Base-by-base conservation (phyloP, 1,139 yeast genomes). In the Debaryomyces fabryi region DNA sequence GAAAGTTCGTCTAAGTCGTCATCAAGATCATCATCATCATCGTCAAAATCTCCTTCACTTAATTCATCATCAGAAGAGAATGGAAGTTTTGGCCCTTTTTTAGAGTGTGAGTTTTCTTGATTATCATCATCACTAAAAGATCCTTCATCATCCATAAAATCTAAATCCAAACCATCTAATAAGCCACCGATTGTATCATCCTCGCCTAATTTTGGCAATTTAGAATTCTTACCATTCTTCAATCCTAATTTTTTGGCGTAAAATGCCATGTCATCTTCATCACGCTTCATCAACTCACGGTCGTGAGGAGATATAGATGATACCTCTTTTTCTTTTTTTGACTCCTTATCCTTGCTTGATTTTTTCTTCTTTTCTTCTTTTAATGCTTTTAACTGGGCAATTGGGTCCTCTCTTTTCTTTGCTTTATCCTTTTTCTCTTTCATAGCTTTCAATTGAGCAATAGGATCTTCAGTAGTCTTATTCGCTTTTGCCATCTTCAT, bases 231-330 rank as follows among this genome's bases (percentile, higher is more conserved):
- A 3, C 80, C 81, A 16, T 77, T 71, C 58, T 86, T 88, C 56
- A 87, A 64, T 1, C 96, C 96, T 16, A 92, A 74, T 57, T 87
- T 85, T 53, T 86, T 87, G 4, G 97, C 93, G 62, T 90, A 92
- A 61, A 85, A 90, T 23, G 79, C 83, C 68, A 90, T 83, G 42
- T 92, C 96, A 45, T 82, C 83, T 49, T 89, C 95, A 58, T 89
- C 96, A 53, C 79, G 76, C 44, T 72, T 72, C 58, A 79, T 65
- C 32, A 77, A 68, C 13, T 77, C 78, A 20, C 70, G 67, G 23
- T 80, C 81, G 10, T 69, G 71, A 1, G 75, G 69, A 2, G 77
- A 58, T 23, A 74, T 34, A 4, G 46, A 42, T 21, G 33, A 49
- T 25, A 42, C 23, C 37, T 44, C 52, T 25, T 46, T 52, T 15